Evolutionary conservation across 768 basidiomycete species (phyloP).

Genomic region (Udeniomyces megalosporus): DNA sequence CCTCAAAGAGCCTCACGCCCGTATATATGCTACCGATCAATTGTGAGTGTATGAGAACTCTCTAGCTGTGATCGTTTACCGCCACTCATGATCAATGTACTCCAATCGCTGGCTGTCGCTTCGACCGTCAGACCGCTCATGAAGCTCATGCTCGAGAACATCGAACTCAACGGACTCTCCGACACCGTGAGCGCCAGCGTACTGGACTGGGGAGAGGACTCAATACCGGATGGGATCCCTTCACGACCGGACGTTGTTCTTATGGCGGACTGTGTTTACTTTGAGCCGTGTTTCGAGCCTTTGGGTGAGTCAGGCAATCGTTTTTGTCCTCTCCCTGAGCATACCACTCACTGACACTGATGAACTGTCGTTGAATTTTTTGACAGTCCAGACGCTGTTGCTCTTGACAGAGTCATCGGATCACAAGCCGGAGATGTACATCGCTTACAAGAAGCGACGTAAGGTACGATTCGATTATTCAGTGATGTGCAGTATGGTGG

Average conservation of each 20-base stretch:
- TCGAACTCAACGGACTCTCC: constrained; percentile 45
- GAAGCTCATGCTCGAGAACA: constrained; percentile 40
- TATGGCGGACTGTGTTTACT: constrained; percentile 90
- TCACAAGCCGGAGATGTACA: constrained; percentile 49
- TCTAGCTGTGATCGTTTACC: too few species aligned
- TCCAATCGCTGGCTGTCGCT: too few species aligned
- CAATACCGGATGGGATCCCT: constrained; percentile 33
- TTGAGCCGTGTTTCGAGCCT: constrained; percentile 79
- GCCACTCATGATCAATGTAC: too few species aligned
- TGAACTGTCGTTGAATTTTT: too few species aligned
- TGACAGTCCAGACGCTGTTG: constrained; percentile 50
- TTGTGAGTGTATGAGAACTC: constrained; percentile 48
- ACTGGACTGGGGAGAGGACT: constrained; percentile 54
- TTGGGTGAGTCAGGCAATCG: constrained; percentile 33
- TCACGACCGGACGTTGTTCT: constrained; percentile 51
- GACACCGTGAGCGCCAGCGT: constrained; percentile 44
- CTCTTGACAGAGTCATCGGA: constrained; percentile 36
- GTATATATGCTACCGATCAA: constrained; percentile 76
- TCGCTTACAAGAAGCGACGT: constrained; percentile 86
- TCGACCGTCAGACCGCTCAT: not conserved
- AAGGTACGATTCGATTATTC: constrained; percentile 39
- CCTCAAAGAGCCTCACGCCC: constrained; percentile 40
- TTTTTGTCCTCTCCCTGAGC: not conserved
- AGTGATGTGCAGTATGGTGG: not conserved
- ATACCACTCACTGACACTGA: too few species aligned